These are phyloP conservation scores for Cercospora janseana DNA, from an alignment of 2,329 filamentous ascomycete species.

Conservation along the genomic window DNA sequence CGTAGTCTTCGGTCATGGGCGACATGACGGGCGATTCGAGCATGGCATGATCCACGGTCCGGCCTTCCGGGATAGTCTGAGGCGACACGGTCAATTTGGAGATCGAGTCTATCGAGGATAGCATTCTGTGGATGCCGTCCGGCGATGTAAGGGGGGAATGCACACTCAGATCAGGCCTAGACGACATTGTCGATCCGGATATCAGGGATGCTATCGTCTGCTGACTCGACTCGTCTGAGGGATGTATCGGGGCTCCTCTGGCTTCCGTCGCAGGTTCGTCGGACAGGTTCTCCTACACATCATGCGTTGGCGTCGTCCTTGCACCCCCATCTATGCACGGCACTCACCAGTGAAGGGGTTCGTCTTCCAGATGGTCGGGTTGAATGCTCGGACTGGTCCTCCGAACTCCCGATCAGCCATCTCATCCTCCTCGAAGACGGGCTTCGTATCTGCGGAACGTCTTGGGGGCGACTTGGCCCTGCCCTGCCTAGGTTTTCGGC, in stretches of 20 bases:
- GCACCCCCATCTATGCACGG: constrained; percentile 10
- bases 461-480: constrained; percentile 35
- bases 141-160: constrained; percentile 29
- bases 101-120: constrained; percentile 33
- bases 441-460: constrained; percentile 31
- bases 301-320: constrained; percentile 18
- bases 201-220: constrained; percentile 32
- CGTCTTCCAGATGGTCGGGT: constrained; percentile 32
- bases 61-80: constrained; percentile 35
- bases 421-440: constrained; percentile 31
- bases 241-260: constrained; percentile 11
- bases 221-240: constrained; percentile 26
- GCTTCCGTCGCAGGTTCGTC: constrained; percentile 27
- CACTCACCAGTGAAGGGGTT: constrained; percentile 37
- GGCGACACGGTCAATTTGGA: constrained; percentile 33
- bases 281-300: constrained; percentile 28
- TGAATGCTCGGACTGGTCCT: constrained; percentile 26
- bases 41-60: constrained; percentile 28
- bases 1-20: constrained; percentile 26
- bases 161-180: constrained; percentile 22
- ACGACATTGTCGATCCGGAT: constrained; percentile 37
- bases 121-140: constrained; percentile 27
- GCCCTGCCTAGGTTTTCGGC: constrained; percentile 19
- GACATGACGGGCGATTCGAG: constrained; percentile 28
- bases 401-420: constrained; percentile 28